Conservation (phyloP, 768 basidiomycete species). For the Mycena venus region DNA sequence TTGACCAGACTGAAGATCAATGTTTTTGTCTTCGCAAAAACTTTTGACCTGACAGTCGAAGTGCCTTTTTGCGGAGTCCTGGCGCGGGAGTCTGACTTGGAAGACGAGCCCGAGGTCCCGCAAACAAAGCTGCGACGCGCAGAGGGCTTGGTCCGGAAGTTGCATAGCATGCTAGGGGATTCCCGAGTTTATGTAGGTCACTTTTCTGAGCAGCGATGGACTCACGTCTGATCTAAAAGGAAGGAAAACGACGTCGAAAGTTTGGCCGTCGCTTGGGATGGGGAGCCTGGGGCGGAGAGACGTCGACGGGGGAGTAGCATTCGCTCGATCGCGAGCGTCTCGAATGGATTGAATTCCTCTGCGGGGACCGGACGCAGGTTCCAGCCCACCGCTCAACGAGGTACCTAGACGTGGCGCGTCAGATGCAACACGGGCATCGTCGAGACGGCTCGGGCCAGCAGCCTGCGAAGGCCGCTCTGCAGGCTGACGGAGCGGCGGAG, state of each 20-base stretch:
- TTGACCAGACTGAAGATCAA: neutral
- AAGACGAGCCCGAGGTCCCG: conserved; percentile 13
- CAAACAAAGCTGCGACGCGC: neutral
- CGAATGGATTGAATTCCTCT: conserved; percentile 8
- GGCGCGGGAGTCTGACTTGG: conserved; percentile 14
- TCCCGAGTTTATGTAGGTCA: neutral
- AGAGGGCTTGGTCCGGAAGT: neutral
- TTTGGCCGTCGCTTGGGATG: conserved; percentile 1
- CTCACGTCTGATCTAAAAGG: conserved; percentile 13
- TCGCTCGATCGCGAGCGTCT: conserved; percentile 1
- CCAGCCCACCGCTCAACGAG: neutral
- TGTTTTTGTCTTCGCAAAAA: conserved; percentile 12
- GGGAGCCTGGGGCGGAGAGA: neutral
- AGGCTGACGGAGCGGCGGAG: neutral
- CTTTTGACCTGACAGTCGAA: conserved; percentile 10
- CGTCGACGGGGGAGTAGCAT: neutral
- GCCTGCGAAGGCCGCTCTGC: neutral
- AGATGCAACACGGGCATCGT: neutral
- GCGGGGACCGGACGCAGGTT: conserved; percentile 20
- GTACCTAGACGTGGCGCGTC: too few relatives aligned
- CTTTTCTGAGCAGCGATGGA: too few relatives aligned
- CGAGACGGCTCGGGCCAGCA: neutral
- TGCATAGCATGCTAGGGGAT: neutral
- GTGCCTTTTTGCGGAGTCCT: neutral
- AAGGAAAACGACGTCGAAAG: conserved; percentile 20